Evolutionary conservation across 164 flowering plant genomes (phyloP).

Genomic region (grape (Vitis vinifera)): DNA sequence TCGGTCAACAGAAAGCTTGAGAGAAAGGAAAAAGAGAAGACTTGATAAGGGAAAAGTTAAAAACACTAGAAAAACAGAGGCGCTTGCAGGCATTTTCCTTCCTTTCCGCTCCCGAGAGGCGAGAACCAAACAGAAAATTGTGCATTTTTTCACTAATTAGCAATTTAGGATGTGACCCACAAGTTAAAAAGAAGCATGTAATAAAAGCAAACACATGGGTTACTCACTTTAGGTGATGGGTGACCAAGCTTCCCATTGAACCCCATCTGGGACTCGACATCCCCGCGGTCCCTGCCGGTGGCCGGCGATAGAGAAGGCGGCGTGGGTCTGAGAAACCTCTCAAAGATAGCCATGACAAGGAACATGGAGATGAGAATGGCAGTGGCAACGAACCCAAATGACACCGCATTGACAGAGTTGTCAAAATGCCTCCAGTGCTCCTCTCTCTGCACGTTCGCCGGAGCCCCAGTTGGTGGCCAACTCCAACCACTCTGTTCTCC

Average conservation of each 20-base stretch:
- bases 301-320: conserved; percentile 31
- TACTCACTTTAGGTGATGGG: conserved; percentile 64
- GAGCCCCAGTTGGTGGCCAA: conserved; percentile 44
- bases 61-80: too few species aligned
- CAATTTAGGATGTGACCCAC: neutral
- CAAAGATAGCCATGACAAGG: conserved; percentile 88
- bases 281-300: conserved; percentile 22
- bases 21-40: neutral
- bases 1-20: neutral
- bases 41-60: too few species aligned
- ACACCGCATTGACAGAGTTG: conserved; percentile 82
- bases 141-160: neutral
- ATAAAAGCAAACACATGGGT: neutral
- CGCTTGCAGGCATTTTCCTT: too few species aligned
- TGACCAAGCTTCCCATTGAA: conserved; percentile 43
- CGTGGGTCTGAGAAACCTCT: conserved; percentile 62
- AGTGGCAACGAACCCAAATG: conserved; percentile 92
- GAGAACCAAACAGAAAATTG: neutral
- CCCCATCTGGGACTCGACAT: conserved; percentile 47
- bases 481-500: conserved; percentile 24
- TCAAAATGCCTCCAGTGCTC: conserved; percentile 71
- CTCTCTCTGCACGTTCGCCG: conserved; percentile 41
- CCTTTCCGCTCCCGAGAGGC: neutral
- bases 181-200: neutral
- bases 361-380: conserved; percentile 91